These are phyloP conservation scores for Phaffomyces opuntiae DNA, from an alignment of 805 yeast genomes.

Conservation along the genomic window DNA sequence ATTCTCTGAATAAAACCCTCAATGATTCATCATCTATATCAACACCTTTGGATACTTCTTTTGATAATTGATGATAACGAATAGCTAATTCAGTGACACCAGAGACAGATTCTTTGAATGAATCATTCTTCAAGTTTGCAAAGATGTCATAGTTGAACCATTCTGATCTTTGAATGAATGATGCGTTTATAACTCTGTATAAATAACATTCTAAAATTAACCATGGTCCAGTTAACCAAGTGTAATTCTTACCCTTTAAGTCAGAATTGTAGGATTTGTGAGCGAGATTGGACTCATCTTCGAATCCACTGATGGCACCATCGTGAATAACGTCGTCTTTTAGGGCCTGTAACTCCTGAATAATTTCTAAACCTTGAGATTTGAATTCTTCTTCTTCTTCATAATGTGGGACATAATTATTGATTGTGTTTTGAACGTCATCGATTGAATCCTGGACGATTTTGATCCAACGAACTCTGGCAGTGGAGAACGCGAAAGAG, in stretches of 20 bases:
- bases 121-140: conserved; percentile 56
- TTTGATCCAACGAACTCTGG: conserved; percentile 80
- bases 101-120: conserved; percentile 64
- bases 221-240: conserved; percentile 92
- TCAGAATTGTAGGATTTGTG: conserved; percentile 55
- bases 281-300: conserved; percentile 29
- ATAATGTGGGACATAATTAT: conserved; percentile 10
- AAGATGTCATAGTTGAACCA: conserved; percentile 66
- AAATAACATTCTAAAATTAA: conserved; percentile 77
- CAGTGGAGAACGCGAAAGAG: conserved; percentile 81
- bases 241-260: conserved; percentile 28
- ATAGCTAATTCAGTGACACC: conserved; percentile 81
- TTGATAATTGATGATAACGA: conserved; percentile 41
- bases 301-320: conserved; percentile 36
- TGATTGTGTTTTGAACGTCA: conserved; percentile 43
- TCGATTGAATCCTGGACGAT: conserved; percentile 62
- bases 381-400: background rate
- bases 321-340: conserved; percentile 38
- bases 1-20: conserved; percentile 66
- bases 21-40: conserved; percentile 30
- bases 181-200: conserved; percentile 55
- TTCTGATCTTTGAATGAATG: conserved; percentile 31
- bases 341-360: conserved; percentile 34
- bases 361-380: conserved; percentile 42
- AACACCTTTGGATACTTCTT: conserved; percentile 18